Conservation (phyloP, 257 asterid species). For the Ajuga chamaepitys region DNA sequence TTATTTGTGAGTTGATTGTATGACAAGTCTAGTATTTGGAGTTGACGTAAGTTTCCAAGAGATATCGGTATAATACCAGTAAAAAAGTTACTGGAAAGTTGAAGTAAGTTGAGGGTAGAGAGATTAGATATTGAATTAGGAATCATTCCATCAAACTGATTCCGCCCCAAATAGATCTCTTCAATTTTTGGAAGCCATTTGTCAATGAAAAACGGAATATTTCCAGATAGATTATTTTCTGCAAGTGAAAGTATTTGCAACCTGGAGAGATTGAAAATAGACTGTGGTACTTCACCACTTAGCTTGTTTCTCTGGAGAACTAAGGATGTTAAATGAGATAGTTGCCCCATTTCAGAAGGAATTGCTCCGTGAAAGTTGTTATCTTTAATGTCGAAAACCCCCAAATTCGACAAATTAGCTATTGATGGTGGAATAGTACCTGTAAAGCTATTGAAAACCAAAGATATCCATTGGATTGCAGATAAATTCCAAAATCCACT, state of each 20-base stretch:
- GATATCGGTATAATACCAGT: not conserved
- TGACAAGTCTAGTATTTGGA: not conserved
- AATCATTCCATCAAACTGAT: slow-evolving; percentile 9
- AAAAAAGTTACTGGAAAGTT: not conserved
- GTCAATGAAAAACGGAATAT: not conserved
- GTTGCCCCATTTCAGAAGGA: slow-evolving; percentile 7
- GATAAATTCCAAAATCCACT: not conserved
- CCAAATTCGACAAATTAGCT: slow-evolving; percentile 14
- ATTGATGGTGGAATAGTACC: slow-evolving; percentile 10
- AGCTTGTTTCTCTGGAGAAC: not conserved
- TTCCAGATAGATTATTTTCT: not conserved
- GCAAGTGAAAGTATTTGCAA: not conserved
- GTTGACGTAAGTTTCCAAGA: not conserved
- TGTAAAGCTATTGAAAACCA: not conserved
- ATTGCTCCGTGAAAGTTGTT: slow-evolving; percentile 7
- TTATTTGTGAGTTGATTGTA: not conserved
- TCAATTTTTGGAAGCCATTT: slow-evolving; percentile 6
- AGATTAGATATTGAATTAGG: slow-evolving; percentile 17
- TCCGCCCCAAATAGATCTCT: not conserved
- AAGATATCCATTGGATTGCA: not conserved
- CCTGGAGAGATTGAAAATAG: slow-evolving; percentile 11
- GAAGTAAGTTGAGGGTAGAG: not conserved
- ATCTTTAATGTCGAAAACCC: not conserved
- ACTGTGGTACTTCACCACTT: slow-evolving; percentile 5
- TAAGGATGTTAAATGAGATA: not conserved